A percentile compares a stretch with the other conserved stretches of the same genome.
These are phyloP conservation scores for Colletotrichum acutatum DNA, from an alignment of 2,329 filamentous ascomycete species.

Conservation along the genomic window DNA sequence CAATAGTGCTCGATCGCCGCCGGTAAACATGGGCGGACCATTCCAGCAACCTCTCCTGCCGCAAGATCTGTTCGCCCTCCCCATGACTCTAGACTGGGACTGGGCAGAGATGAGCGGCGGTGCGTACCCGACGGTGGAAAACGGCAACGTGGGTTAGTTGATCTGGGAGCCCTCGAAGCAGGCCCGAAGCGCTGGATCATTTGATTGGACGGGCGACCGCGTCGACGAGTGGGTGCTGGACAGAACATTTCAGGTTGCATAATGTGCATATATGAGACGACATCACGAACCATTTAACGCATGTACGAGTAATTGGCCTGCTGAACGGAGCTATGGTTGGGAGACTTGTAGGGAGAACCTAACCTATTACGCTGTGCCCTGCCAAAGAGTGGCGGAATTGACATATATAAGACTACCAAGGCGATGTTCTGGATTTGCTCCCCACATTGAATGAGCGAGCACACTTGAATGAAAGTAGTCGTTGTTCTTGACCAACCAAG, in stretches of 20 bases:
- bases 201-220: background rate
- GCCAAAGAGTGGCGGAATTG: background rate
- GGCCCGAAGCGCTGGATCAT: background rate
- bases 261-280: conserved; percentile 28
- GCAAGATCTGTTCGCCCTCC: conserved; percentile 94
- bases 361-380: background rate
- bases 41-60: conserved; percentile 91
- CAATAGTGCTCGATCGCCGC: conserved; percentile 49
- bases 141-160: conserved; percentile 60
- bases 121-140: conserved; percentile 72
- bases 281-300: conserved; percentile 23
- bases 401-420: background rate
- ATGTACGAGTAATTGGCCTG: conserved; percentile 29
- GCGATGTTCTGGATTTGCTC: background rate
- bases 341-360: background rate
- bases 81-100: conserved; percentile 95
- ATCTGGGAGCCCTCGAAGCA: background rate
- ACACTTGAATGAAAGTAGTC: background rate
- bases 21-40: conserved; percentile 40
- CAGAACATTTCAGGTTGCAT: conserved; percentile 1
- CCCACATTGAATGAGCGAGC: background rate
- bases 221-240: background rate
- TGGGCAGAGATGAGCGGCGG: conserved; percentile 77
- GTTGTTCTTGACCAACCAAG: too few species aligned
- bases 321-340: conserved; percentile 4